Base-by-base conservation (phyloP, 2,329 filamentous ascomycete genomes). In the Acephala macrosclerotiorum region DNA sequence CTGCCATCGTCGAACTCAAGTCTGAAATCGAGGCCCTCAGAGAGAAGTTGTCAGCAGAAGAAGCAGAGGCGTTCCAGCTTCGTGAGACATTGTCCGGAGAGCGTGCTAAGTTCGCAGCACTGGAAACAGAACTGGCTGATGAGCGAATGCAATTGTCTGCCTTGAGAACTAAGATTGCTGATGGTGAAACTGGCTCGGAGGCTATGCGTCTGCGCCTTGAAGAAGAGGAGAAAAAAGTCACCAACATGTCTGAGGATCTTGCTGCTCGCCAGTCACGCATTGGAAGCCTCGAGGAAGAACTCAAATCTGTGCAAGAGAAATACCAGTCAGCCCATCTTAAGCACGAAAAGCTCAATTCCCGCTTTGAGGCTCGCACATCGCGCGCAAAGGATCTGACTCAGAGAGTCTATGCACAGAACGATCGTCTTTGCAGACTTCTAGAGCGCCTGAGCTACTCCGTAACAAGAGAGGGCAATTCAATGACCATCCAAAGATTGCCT, bases 371-470 rank as follows among this genome's bases (percentile, higher is more conserved):
- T 55, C 91, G 93, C 55, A 90, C 91, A 47, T 82, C 84, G 60
- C 90, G 89, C 68, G 90, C 93, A 5, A 93, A 92, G 76, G 93
- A 97, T 69, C 82, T 98, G 14, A 96, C 94, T 1, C 91, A 94
- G 73, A 88, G 90, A 63, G 83, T 97, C 3, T 96, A 93, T 76
- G 85, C 88, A 1, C 92, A 97, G 68, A 94, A 96, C 68, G 92
- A 96, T 71, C 90, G 93, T 26, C 83, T 97, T n/a, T 87, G 87
- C 66, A 89, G 91, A 60, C 87, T 99, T 57, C 83, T 99, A 0
- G 94, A 98, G 75, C 88, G 93, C 35, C 84, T 98, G 4, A 95
- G 95, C 14, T 97, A 96, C 75, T 89, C 91, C 0, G 86, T 98
- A 18, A 88, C 88, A 2, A 89, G 93, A 38, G 89, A 93, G 68